Base-by-base conservation (phyloP, 1,284 basidiomycete genomes). In the Cutaneotrichosporon sp. region DNA sequence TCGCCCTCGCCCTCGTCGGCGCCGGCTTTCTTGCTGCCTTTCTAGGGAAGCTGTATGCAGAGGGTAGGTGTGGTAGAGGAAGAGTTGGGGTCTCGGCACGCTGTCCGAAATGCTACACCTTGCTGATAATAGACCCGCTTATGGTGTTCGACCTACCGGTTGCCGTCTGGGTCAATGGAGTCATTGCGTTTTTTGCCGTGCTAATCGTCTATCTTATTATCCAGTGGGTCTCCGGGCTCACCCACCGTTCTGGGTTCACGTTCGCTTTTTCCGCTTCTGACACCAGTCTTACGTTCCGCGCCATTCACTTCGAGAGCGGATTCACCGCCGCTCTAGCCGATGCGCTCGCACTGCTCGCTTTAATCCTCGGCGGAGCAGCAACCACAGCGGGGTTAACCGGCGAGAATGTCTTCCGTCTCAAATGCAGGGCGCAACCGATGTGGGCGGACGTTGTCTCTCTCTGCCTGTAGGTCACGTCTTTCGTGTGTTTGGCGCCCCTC, bases 341-440 rank as follows among this genome's bases (percentile, higher is more conserved):
- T 27, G 19, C 29, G 17, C 7, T 31, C 17, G 29, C 29, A 5
- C 5, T 44, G 27, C 17, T 44, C 19, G 11, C 33, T 12, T 44
- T 44, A 27, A 12, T 32, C 16, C 8, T 44, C 6, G 19, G 19
- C 12, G 42, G 42, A 16, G 42, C 22, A 6, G 42, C 42, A 5
- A 14, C 29, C 27, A 22, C 27, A 17, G 42, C 29, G 6, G 42
- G 42, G 27, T 29, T 44, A 4, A 31, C 29, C 3, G 42, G 42
- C 29, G 42, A 44, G 42, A 20, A 44, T 14, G 42, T 44, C 27
- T 44, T 32, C 42, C 27, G 29, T 6, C 42, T 44, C 42, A 44
- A 29, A 17, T 44, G 42, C 29, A 25, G 42, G 6, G 29, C 17
- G 19, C 42, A 44, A 20, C 42, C 42, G 5, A 44, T 44, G 42